phyloP scores from a whole-genome alignment of 768 basidiomycete species.

The Calocybe indica region DNA sequence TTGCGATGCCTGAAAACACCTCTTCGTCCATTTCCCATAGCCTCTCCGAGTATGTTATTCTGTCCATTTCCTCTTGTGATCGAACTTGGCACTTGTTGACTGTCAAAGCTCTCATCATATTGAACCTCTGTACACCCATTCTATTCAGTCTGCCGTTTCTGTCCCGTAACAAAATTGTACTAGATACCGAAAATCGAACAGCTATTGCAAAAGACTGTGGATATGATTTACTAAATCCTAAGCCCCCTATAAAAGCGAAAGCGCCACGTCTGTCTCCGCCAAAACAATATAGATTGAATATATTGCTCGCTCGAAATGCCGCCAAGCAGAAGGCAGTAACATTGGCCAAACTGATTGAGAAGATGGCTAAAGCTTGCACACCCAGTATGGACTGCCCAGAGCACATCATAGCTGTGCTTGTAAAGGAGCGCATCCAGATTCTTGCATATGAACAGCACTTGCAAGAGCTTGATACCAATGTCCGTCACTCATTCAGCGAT shows the following conservation, averaged over 20 bases:
- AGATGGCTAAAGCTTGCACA: too few species aligned
- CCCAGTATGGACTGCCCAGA: too few species aligned
- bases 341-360: too few species aligned
- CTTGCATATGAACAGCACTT: background rate
- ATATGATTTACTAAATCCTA: background rate
- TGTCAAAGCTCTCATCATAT: background rate
- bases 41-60: slow-evolving; percentile 11
- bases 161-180: background rate
- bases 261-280: background rate
- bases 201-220: background rate
- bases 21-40: background rate
- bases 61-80: slow-evolving; percentile 10
- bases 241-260: background rate
- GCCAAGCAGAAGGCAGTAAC: too few species aligned
- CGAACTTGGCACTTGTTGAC: background rate
- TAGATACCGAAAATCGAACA: background rate
- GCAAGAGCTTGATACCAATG: background rate
- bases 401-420: background rate
- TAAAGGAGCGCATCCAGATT: background rate
- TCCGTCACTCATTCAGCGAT: slow-evolving; percentile 8
- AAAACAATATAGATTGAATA: background rate
- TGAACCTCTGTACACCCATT: background rate
- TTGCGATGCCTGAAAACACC: background rate
- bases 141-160: slow-evolving; percentile 1
- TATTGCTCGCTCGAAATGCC: too few species aligned